A percentile compares a stretch with the other conserved stretches of the same genome.
Conservation (phyloP, 163 green algal species). For the Prototheca cutis region DNA sequence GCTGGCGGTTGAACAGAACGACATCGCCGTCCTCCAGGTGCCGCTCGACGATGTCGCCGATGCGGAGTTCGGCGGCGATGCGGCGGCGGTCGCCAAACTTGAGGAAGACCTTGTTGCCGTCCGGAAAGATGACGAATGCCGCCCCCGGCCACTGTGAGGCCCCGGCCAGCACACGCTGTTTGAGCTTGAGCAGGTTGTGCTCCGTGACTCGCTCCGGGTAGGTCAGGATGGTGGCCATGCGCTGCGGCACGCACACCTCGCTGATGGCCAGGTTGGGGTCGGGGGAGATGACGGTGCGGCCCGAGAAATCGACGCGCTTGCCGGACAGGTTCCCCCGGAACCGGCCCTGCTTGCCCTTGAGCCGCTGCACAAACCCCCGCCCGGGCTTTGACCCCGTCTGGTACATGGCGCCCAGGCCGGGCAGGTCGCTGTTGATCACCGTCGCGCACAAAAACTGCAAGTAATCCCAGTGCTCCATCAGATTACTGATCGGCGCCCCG, state of each 20-base stretch:
- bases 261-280: slow-evolving; percentile 94
- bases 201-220: slow-evolving; percentile 86
- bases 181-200: slow-evolving; percentile 86
- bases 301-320: slow-evolving; percentile 97
- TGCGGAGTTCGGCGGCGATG: slow-evolving; percentile 74
- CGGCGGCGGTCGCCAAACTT: slow-evolving; percentile 80
- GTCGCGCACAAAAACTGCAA: slow-evolving; percentile 79
- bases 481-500: slow-evolving; percentile 60
- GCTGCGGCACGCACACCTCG: slow-evolving; percentile 82
- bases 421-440: slow-evolving; percentile 88
- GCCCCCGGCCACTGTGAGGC: slow-evolving; percentile 71
- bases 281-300: slow-evolving; percentile 93
- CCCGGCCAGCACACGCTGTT: slow-evolving; percentile 60
- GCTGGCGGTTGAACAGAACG: slow-evolving; percentile 99
- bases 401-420: slow-evolving; percentile 61
- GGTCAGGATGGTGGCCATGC: slow-evolving; percentile 86
- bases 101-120: slow-evolving; percentile 49
- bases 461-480: slow-evolving; percentile 98
- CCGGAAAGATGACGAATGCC: slow-evolving; percentile 71
- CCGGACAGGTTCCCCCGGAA: slow-evolving; percentile 95
- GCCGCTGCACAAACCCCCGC: slow-evolving; percentile 91
- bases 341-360: slow-evolving; percentile 97
- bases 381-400: slow-evolving; percentile 35
- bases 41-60: slow-evolving; percentile 90
- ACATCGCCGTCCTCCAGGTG: slow-evolving; percentile 95